A percentile compares a stretch with the other conserved stretches of the same genome.
These are phyloP conservation scores for Cercospora beticola DNA, from an alignment of 2,329 filamentous ascomycete species.

Conservation along the genomic window DNA sequence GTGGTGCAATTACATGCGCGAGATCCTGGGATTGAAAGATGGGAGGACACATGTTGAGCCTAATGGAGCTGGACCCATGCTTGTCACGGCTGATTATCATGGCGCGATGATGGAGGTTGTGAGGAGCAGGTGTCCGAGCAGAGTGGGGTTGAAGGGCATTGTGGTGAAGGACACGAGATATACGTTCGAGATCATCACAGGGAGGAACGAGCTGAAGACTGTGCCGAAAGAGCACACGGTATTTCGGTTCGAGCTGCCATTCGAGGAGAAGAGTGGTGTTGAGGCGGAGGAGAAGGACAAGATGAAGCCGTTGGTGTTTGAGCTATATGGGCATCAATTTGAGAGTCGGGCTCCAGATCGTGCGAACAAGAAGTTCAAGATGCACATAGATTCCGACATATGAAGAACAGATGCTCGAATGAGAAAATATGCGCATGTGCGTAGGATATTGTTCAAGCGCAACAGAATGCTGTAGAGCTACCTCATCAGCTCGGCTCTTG, in stretches of 20 bases:
- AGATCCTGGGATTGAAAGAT: conserved; percentile 63
- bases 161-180: conserved; percentile 86
- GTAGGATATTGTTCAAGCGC: no score
- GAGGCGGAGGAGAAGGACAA: conserved; percentile 24
- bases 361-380: conserved; percentile 88
- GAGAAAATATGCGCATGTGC: no score
- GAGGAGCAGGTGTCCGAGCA: conserved; percentile 72
- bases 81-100: conserved; percentile 86
- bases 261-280: conserved; percentile 32
- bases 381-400: conserved; percentile 72
- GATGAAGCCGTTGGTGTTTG: conserved; percentile 65
- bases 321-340: conserved; percentile 85
- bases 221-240: conserved; percentile 89
- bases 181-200: conserved; percentile 80
- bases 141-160: conserved; percentile 82
- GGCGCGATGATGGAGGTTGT: conserved; percentile 82
- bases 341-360: conserved; percentile 78
- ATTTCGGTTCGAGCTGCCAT: conserved; percentile 72
- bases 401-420: no score
- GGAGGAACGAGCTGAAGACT: conserved; percentile 67
- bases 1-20: conserved; percentile 83
- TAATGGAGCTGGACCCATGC: conserved; percentile 64
- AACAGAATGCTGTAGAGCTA: no score
- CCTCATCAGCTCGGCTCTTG: no score
- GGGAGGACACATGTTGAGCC: conserved; percentile 54